These are phyloP conservation scores for Blastocystis sp. DNA, from an alignment of 352 stramenopile species.

Conservation along the genomic window DNA sequence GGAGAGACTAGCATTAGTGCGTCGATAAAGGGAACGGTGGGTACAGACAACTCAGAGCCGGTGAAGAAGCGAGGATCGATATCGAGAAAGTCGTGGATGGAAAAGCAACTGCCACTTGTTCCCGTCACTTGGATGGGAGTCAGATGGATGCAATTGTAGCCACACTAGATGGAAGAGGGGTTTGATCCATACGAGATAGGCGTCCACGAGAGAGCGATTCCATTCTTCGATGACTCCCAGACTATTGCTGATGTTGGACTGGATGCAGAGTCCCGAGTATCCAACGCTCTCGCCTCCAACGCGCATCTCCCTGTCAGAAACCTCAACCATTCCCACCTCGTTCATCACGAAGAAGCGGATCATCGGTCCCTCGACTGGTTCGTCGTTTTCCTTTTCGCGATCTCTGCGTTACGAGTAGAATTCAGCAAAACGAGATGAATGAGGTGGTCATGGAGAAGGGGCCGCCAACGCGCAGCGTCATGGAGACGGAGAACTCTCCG, in stretches of 20 bases:
- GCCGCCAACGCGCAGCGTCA: neutral
- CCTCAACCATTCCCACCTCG: neutral
- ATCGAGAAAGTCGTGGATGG: slow-evolving; percentile 42
- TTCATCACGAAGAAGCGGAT: slow-evolving; percentile 47
- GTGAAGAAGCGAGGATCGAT: slow-evolving; percentile 35
- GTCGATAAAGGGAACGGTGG: neutral
- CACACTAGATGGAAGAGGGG: neutral
- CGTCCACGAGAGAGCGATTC: neutral
- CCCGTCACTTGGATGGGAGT: slow-evolving; percentile 53
- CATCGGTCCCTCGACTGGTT: neutral
- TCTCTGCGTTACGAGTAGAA: neutral
- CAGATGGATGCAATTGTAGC: slow-evolving; percentile 58
- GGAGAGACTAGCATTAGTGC: neutral
- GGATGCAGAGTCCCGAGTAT: slow-evolving; percentile 29
- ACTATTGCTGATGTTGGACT: neutral
- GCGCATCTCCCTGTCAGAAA: neutral
- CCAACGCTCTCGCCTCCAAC: neutral
- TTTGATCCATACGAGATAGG: neutral
- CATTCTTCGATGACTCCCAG: neutral
- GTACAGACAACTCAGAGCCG: neutral
- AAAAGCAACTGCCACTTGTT: slow-evolving; percentile 55
- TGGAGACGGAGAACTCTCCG: neutral
- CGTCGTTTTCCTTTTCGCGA: neutral
- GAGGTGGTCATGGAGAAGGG: slow-evolving; percentile 9
- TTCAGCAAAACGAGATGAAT: neutral